Conservation (phyloP, 371 early-diverging fungal species). For the Gilbertella persicaria region DNA sequence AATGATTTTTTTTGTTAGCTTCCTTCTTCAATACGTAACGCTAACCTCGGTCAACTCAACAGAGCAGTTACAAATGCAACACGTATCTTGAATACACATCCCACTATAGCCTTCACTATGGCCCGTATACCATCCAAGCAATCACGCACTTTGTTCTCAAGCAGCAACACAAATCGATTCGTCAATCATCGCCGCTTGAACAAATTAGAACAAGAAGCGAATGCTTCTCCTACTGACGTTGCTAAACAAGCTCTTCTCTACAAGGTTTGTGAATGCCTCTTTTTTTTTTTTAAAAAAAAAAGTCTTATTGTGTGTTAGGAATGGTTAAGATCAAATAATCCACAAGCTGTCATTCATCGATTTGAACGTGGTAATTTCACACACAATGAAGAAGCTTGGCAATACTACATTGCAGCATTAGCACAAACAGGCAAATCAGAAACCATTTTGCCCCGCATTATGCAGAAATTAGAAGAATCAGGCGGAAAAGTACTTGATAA, state of each 20-base stretch:
- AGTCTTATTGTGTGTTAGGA: no score
- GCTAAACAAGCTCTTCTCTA: conserved; percentile 70
- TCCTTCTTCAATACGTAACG: conserved; percentile 15
- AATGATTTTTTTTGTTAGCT: conserved; percentile 7
- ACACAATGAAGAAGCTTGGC: conserved; percentile 67
- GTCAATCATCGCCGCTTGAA: conserved; percentile 19
- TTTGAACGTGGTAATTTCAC: conserved; percentile 71
- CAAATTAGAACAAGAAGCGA: conserved; percentile 70
- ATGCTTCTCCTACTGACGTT: conserved; percentile 62
- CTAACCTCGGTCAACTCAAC: conserved; percentile 13
- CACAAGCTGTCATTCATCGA: conserved; percentile 65
- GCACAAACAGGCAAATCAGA: conserved; percentile 67
- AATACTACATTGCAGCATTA: conserved; percentile 71
- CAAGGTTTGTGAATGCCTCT: conserved; percentile 47
- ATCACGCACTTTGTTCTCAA: conserved; percentile 21
- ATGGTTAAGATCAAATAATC: conserved; percentile 62
- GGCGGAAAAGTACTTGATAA: background rate
- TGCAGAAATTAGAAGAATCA: conserved; percentile 61
- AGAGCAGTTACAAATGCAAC: conserved; percentile 18
- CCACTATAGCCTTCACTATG: conserved; percentile 9
- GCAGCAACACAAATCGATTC: conserved; percentile 15
- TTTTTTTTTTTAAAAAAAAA: conserved; percentile 1
- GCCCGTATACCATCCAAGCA: conserved; percentile 12
- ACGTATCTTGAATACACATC: conserved; percentile 9
- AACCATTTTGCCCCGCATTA: conserved; percentile 61